Conservation (phyloP, 345 rosid genomes). For the Gossypium herbaceum region DNA sequence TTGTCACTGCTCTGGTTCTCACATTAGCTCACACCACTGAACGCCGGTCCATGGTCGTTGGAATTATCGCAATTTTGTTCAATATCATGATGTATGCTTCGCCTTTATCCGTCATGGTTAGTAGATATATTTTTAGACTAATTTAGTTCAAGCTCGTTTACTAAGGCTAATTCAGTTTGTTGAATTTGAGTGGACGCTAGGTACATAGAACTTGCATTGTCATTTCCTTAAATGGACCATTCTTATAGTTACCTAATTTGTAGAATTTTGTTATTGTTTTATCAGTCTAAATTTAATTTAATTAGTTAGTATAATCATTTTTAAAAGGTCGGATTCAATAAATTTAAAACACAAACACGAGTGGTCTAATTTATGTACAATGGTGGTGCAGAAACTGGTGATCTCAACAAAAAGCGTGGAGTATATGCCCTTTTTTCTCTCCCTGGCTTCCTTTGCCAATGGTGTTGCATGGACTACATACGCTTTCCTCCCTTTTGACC, state of each 20-base stretch:
- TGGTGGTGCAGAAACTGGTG: constrained; percentile 66
- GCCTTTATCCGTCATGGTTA: constrained; percentile 80
- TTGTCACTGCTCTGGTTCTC: constrained; percentile 33
- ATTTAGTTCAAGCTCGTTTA: too few relatives aligned
- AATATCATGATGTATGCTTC: constrained; percentile 83
- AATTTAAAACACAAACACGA: too few relatives aligned
- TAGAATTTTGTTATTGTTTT: background rate
- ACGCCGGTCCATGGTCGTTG: constrained; percentile 49
- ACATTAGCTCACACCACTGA: constrained; percentile 43
- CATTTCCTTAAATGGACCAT: too few relatives aligned
- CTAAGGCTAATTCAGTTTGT: background rate
- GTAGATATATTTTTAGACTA: constrained; percentile 7
- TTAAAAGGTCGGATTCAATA: too few relatives aligned
- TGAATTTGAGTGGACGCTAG: background rate
- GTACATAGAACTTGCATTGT: too few relatives aligned
- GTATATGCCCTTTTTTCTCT: constrained; percentile 78
- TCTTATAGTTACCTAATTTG: too few relatives aligned
- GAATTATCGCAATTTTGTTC: constrained; percentile 53
- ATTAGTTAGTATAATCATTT: too few relatives aligned
- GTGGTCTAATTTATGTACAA: background rate
- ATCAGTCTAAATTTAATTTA: background rate
- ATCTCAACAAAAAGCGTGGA: constrained; percentile 77
- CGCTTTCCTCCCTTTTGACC: constrained; percentile 66
- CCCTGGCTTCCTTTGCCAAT: constrained; percentile 61
- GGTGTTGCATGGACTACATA: constrained; percentile 65